Base-by-base conservation (phyloP, 2,329 filamentous ascomycete genomes). In the Huntiella savannae region DNA sequence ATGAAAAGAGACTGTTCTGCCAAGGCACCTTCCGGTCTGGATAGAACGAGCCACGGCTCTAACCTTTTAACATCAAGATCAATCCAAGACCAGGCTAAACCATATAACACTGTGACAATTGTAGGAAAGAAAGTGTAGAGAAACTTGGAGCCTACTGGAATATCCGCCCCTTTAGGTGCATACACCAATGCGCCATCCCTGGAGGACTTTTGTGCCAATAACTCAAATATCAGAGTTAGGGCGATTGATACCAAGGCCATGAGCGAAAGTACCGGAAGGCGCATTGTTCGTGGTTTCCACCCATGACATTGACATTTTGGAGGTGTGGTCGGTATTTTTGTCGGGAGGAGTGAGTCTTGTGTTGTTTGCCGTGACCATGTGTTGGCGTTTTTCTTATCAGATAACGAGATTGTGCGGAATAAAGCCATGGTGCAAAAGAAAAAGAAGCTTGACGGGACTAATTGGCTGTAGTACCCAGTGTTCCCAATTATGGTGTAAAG, bases 11-110 rank as follows among this genome's bases (percentile, higher is more conserved):
- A 73, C 0, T 69, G 53, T 4, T 60, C 56, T 0, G 62, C 70
- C 0, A 52, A 52, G 0, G 68, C 68, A 0, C 73, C 73, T 0
- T 54, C 52, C 0, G 52, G 12, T 6, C 63, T 67, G 0, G 71
- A 75, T 0, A 79, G 46, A 16, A 77, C 70, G 8, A 74, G 66
- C 61, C 68, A 79, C 0, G 75, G 74, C 33, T 79, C 73, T 39
- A 78, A 59, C 0, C 75, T 53, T 48, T 75, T 74, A 0, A 65
- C 59, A 34, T 79, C 71, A 0, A 78, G 54, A 45, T 79, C 74
- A 0, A 77, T 62, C 71, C 73, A 75, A 2, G 62, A 65, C 72
- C 73, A 78, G 0, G 68, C 40, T 1, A 77, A 60, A 35, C 71
- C 70, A 50, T 73, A 77, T 0, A 70, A 5, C 0, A 77, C 66